Base-by-base conservation (phyloP, 1,284 basidiomycete species). In the Tylopilus sp. region DNA sequence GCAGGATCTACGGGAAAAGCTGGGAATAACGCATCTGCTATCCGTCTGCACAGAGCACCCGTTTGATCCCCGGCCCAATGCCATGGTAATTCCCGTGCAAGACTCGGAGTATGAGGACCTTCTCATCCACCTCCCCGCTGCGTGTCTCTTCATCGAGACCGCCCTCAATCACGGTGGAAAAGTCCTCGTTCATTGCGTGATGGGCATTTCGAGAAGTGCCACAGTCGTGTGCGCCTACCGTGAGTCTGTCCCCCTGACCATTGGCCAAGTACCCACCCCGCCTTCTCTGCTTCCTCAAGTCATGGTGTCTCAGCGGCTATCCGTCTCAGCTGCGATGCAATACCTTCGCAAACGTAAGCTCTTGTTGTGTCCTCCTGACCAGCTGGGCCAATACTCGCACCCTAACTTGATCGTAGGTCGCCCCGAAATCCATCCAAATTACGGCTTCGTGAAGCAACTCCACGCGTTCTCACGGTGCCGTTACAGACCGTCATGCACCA, bases 111-210 rank as follows among this genome's bases (percentile, higher is more conserved):
- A 79, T 46, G 79, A 79, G 36, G 77, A 84, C 49, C 68, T 84
- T 25, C 74, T 84, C 15, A 73, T 78, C 25, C 74, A 81, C 51
- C 67, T 84, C 2, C 77, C 80, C 2, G 52, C 60, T 12, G 71
- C 77, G 12, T 81, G 79, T 59, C 59, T 55, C 16, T 84, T 84
- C 57, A 84, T 84, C 33, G 70, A 78, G 53, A 50, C 65, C 18
- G 78, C 81, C 6, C 55, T 84, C 34, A 61, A 69, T 6, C 35
- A 59, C 5, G 72, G 74, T 29, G 79, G 79, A 0, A 73, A 64
- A 44, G 79, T 89, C 28, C 75, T 91, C 16, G 83, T 91, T 13
- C 88, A 91, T 59, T 91, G 89, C 66, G 72, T 83, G 15, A 84
- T 87, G 72, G 87, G 86, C 10, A 72, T 89, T 6, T 86, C 82